Evolutionary conservation across 2,329 filamentous ascomycete species (phyloP).

Genomic region (Dactylellina sp.): DNA sequence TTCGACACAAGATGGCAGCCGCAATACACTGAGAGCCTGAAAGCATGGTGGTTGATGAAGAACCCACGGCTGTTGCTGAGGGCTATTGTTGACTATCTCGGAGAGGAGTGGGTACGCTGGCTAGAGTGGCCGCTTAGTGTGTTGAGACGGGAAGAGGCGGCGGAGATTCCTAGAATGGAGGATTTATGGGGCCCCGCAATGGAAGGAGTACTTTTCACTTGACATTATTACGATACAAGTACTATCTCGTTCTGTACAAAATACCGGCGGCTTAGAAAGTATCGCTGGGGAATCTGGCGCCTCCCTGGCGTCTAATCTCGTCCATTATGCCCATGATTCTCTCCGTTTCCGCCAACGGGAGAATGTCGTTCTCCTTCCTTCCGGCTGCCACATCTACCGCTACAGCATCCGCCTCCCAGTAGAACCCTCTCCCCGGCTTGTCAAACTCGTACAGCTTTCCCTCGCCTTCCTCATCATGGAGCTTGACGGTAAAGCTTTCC

Average conservation of each 20-base stretch:
- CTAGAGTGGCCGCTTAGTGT: conserved; percentile 45
- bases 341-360: conserved; percentile 67
- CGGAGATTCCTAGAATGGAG: conserved; percentile 21
- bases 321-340: conserved; percentile 67
- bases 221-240: not conserved
- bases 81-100: conserved; percentile 40
- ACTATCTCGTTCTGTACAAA: not conserved
- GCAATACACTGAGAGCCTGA: conserved; percentile 8
- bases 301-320: conserved; percentile 64
- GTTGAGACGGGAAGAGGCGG: conserved; percentile 31
- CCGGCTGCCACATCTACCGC: conserved; percentile 65
- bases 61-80: conserved; percentile 31
- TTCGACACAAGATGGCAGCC: not conserved
- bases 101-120: conserved; percentile 35
- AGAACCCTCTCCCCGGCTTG: conserved; percentile 64
- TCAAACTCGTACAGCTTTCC: conserved; percentile 64
- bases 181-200: conserved; percentile 28
- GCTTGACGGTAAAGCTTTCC: conserved; percentile 63
- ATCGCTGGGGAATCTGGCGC: conserved; percentile 60
- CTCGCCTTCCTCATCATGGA: conserved; percentile 59
- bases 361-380: conserved; percentile 63
- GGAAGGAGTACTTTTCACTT: conserved; percentile 8
- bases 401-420: conserved; percentile 66
- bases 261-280: conserved; percentile 8
- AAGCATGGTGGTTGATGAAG: conserved; percentile 42